Evolutionary conservation across 148 eudicot species (phyloP), one percentile per base, ranked within the genome.

Genomic region (Vaccinium macrocarpon): DNA sequence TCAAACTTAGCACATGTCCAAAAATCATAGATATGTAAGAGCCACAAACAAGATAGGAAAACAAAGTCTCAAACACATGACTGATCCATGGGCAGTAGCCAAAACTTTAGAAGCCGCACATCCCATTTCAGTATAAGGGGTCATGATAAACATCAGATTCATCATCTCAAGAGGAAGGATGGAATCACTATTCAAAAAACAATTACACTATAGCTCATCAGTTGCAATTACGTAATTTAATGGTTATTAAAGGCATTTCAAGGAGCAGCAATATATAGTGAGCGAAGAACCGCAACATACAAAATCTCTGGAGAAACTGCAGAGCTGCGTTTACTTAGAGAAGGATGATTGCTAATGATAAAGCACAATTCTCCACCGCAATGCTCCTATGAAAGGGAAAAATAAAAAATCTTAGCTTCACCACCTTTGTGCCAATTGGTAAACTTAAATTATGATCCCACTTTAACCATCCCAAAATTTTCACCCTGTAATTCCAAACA

Each of bases 301-400:
- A 83, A 68, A 56, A 91, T 91, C 81, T 89, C 90, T 80, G 90
- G 87, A 79, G 86, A 59, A 14, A 1, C n/a, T 59, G 64, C 19
- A 16, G 64, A 78, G 68, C 89, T 88, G 14, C 9, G 71, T 78
- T 29, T 10, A 81, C 78, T 32, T 27, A 38, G 32, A 73, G 85
- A 70, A 79, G 88, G 90, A 85, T 83, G 86, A 79, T 91, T 89
- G 82, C 84, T 83, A 53, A 89, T 76, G 38, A 84, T 75, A 76
- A 91, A 91, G 86, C 93, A 91, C 27, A 82, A 87, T 42, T 84
- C 90, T n/a, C 93, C 93, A 76, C 88, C 89, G 73, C 93, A 91
- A 15, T 16, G 80, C 55, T 88, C 91, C 93, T 91, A 80, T 55
- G 56, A 9, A 50, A 3, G 11, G 0, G 25, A 51, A 85, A 23